Base-by-base conservation (phyloP, 2,329 filamentous ascomycete species). In the Raffaelea arxii region DNA sequence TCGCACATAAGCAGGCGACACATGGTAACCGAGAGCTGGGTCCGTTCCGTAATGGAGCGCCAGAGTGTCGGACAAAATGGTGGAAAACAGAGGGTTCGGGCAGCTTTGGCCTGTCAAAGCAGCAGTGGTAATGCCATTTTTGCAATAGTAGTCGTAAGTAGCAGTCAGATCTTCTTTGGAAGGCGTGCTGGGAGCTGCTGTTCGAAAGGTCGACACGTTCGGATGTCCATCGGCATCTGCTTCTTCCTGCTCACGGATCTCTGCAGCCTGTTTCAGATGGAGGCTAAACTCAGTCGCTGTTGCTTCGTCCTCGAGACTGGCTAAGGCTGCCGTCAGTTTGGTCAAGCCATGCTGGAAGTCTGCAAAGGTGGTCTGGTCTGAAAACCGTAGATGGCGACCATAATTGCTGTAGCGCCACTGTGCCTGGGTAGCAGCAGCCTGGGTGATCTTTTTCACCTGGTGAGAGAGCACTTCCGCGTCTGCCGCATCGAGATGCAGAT, bases 11-110 rank as follows among this genome's bases (percentile, higher is more conserved):
- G 68, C 71, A 1, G 66, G 60, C 2, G 74, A 72, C n/a, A 81
- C 63, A 57, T 82, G 77, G 48, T 75, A 82, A 1, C 76, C 71
- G 6, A 71, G 54, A 1, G 78, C 50, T 0, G 78, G 77, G 49
- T 80, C 64, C 4, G 65, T 66, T 4, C 62, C 65, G 54, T 72
- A 70, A 48, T 74, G 69, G 24, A 80, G 58, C 3, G 61, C 50
- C 2, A 62, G 59, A n/a, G 57, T 49, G 4, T 57, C 49, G 0
- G 62, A 64, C 3, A 69, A 48, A 0, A 62, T 51, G n/a, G 50
- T 54, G 22, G 65, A 60, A 46, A 72, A 68, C 35, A 70, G 56
- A 35, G 77, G 75, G 51, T 77, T 75, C 49, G 32, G 46, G 19
- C 44, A 9, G 10, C 38, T 42, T 11, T 44, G 44, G 10, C 49